Evolutionary conservation across 371 early-diverging fungal species (phyloP), one percentile per base, ranked within the genome.

Genomic region (Circinella minor): DNA sequence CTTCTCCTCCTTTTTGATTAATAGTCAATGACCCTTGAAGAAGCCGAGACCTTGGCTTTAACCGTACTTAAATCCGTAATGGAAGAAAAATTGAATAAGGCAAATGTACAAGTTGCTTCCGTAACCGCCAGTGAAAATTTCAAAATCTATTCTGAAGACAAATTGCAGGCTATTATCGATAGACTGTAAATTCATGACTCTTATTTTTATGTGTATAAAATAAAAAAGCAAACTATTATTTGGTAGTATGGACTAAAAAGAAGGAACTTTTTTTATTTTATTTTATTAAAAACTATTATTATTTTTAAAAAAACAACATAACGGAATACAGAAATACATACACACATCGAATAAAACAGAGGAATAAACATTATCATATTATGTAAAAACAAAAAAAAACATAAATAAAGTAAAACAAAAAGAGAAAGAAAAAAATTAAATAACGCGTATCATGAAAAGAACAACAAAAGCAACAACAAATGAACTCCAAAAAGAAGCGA

Each of bases 41-140:
- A 99, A 77, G 98, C 98, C 4, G 93, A 97, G 73, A 84, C 86
- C 6, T 79, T 96, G 70, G 90, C 98, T 17, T 90, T 99, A 67
- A 96, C 93, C 80, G 95, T 99, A n/a, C 86, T 99, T 51, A 99
- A 99, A 86, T 95, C 97, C 73, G 99, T 99, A 36, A 99, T 99
- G 99, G 99, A 99, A 83, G 99, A 99, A 79, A 99, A 98, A 86
- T 89, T 99, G 57, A 97, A 86, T 79, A 89, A 92, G 66, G 87
- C 92, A 9, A 99, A 99, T 78, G 96, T 99, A 20, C 97, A 99
- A 84, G 83, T 99, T 46, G 97, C 97, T 15, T 88, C 94, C 37
- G 95, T 99, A n/a, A 95, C 96, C 49, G 77, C 86, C 66, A 89
- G 91, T 46, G 74, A 80, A 1, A 92, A 93, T 17, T 98, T 91